phyloP scores from a whole-genome alignment of 768 basidiomycete species.

The Terana coerulea region DNA sequence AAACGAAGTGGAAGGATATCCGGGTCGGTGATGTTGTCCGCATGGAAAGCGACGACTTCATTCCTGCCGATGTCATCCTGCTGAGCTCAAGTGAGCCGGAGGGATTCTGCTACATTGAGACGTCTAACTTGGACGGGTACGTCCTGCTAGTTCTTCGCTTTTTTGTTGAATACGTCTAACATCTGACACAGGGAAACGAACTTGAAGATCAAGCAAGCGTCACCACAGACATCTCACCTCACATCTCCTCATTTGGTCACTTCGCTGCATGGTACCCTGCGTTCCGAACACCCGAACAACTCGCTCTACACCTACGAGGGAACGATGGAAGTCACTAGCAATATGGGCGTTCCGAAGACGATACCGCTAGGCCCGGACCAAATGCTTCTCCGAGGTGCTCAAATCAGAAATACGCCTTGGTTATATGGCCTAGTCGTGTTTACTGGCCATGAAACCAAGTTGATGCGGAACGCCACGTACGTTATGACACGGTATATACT shows the following conservation, averaged over 20 bases:
- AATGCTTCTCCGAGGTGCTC: slow-evolving; percentile 89
- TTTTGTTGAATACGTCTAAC: neutral
- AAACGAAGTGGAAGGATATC: slow-evolving; percentile 85
- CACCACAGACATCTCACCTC: slow-evolving; percentile 71
- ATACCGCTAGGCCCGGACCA: slow-evolving; percentile 95
- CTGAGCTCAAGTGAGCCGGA: slow-evolving; percentile 93
- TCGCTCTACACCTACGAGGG: slow-evolving; percentile 96
- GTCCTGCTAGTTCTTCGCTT: slow-evolving; percentile 19
- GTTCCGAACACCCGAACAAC: slow-evolving; percentile 97
- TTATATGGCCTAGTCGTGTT: slow-evolving; percentile 91
- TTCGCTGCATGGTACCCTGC: slow-evolving; percentile 74
- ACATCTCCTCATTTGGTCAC: slow-evolving; percentile 75
- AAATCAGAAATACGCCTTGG: slow-evolving; percentile 95
- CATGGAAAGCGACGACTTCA: slow-evolving; percentile 88
- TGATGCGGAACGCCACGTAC: slow-evolving; percentile 98
- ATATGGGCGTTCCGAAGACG: slow-evolving; percentile 63
- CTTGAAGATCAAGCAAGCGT: slow-evolving; percentile 97
- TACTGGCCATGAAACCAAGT: slow-evolving; percentile 96
- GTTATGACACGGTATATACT: slow-evolving; percentile 27
- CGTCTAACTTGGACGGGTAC: slow-evolving; percentile 94
- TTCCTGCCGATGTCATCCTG: slow-evolving; percentile 90
- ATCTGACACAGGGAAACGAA: slow-evolving; percentile 76
- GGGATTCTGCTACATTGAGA: slow-evolving; percentile 96
- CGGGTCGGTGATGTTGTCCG: slow-evolving; percentile 90
- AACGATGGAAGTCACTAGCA: slow-evolving; percentile 60